A percentile compares a stretch with the other conserved stretches of the same genome.
phyloP scores from a whole-genome alignment of 495 filamentous ascomycete species.

The Lophiotrema nucula region DNA sequence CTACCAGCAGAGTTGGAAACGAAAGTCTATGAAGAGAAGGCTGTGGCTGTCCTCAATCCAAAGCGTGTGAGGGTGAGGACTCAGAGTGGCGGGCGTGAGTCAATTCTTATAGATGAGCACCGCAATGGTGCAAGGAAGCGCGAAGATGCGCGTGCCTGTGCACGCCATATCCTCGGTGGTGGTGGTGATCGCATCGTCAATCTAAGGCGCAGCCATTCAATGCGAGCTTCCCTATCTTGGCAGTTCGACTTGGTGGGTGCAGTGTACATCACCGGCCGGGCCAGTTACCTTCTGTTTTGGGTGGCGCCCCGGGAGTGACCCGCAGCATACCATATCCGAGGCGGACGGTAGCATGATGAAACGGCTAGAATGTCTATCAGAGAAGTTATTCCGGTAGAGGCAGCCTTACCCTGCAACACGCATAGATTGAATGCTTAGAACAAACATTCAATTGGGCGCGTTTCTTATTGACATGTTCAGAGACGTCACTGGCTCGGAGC shows the following conservation, averaged over 20 bases:
- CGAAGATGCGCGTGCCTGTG: too few species aligned
- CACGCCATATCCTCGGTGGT: too few species aligned
- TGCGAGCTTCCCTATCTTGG: constrained; percentile 7
- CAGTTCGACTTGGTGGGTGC: background rate
- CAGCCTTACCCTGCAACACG: constrained; percentile 7
- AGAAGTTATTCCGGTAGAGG: constrained; percentile 3
- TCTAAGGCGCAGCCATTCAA: constrained; percentile 27
- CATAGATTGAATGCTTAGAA: background rate
- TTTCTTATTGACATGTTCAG: constrained; percentile 8
- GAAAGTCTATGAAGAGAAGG: constrained; percentile 5
- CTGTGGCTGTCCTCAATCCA: background rate
- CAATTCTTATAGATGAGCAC: too few species aligned
- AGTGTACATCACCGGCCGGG: background rate
- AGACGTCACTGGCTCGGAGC: background rate
- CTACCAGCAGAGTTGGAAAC: background rate
- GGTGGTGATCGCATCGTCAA: constrained; percentile 19
- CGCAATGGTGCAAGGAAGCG: too few species aligned
- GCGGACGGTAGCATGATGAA: constrained; percentile 14
- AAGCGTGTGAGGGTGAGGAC: background rate
- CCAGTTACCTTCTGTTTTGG: constrained; percentile 26
- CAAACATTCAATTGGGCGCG: constrained; percentile 9
- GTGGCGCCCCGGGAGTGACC: too few species aligned
- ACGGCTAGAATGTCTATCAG: constrained; percentile 2
- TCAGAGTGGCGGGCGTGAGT: background rate
- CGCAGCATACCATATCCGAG: constrained; percentile 12